A percentile compares a stretch with the other conserved stretches of the same genome.
Conservation (phyloP, 2,329 filamentous ascomycete genomes). For the Penicillium psychrosexuale region DNA sequence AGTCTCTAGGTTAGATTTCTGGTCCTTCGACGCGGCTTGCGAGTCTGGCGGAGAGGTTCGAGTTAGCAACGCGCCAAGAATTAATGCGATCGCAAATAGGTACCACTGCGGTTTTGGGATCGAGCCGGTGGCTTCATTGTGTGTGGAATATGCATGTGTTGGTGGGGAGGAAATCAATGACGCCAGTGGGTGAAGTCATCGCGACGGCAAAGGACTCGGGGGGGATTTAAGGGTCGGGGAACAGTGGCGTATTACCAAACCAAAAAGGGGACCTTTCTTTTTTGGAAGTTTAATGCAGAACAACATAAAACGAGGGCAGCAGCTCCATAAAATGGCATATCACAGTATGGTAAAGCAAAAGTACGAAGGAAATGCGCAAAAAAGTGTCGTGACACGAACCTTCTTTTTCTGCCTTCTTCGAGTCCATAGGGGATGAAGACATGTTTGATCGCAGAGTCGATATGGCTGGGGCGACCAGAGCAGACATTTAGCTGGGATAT, state of each 20-base stretch:
- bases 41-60: conserved; percentile 24
- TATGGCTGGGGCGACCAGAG: conserved; percentile 38
- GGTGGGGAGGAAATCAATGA: conserved; percentile 32
- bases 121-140: conserved; percentile 21
- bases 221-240: conserved; percentile 26
- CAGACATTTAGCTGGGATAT: conserved; percentile 34
- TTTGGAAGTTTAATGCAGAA: conserved; percentile 15
- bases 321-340: background rate
- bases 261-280: conserved; percentile 21
- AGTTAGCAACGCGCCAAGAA: conserved; percentile 23
- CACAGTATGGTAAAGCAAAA: conserved; percentile 6
- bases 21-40: conserved; percentile 34
- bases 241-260: conserved; percentile 34
- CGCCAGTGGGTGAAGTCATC: conserved; percentile 39
- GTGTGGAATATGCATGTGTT: conserved; percentile 9
- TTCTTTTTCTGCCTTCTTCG: conserved; percentile 43
- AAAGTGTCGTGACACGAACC: conserved; percentile 33
- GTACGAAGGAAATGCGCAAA: conserved; percentile 10
- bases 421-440: conserved; percentile 41
- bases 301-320: conserved; percentile 7
- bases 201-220: conserved; percentile 28
- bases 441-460: conserved; percentile 31
- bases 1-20: conserved; percentile 52
- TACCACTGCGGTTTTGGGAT: conserved; percentile 19
- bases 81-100: conserved; percentile 21